Evolutionary conservation across 2,329 filamentous ascomycete species (phyloP).

Genomic region (Geoglossum cookeanum): DNA sequence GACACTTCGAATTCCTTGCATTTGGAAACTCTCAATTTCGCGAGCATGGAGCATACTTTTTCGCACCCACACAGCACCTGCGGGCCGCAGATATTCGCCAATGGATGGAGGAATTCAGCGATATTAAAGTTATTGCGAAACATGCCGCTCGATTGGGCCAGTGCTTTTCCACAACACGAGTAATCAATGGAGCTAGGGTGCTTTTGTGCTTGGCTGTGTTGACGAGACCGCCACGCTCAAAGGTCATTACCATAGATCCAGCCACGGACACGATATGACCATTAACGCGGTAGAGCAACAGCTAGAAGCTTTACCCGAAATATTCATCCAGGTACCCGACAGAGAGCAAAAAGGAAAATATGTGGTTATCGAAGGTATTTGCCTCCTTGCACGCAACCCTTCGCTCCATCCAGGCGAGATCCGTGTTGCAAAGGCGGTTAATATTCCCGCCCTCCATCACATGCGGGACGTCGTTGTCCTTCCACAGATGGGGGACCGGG

Average conservation of each 20-base stretch:
- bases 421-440: constrained; percentile 67
- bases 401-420: constrained; percentile 88
- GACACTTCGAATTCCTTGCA: constrained; percentile 74
- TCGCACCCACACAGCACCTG: constrained; percentile 47
- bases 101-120: constrained; percentile 72
- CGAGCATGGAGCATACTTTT: constrained; percentile 85
- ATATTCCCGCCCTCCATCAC: constrained; percentile 53
- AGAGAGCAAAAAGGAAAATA: constrained; percentile 34
- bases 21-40: constrained; percentile 92
- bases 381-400: constrained; percentile 76
- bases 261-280: too few relatives aligned
- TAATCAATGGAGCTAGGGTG: constrained; percentile 44
- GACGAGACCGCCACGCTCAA: constrained; percentile 64
- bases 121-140: constrained; percentile 73
- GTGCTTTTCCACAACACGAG: constrained; percentile 83
- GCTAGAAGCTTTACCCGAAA: constrained; percentile 48
- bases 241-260: constrained; percentile 39
- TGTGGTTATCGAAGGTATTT: constrained; percentile 53
- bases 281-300: not conserved
- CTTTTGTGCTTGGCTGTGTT: constrained; percentile 71
- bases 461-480: constrained; percentile 76
- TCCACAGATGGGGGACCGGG: constrained; percentile 62
- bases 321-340: constrained; percentile 68
- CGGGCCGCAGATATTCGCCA: constrained; percentile 58
- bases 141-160: constrained; percentile 79